A percentile compares a stretch with the other conserved stretches of the same genome.
These are phyloP conservation scores for Scheffersomyces illinoinensis DNA, from an alignment of 1,139 yeast genomes.

Conservation along the genomic window DNA sequence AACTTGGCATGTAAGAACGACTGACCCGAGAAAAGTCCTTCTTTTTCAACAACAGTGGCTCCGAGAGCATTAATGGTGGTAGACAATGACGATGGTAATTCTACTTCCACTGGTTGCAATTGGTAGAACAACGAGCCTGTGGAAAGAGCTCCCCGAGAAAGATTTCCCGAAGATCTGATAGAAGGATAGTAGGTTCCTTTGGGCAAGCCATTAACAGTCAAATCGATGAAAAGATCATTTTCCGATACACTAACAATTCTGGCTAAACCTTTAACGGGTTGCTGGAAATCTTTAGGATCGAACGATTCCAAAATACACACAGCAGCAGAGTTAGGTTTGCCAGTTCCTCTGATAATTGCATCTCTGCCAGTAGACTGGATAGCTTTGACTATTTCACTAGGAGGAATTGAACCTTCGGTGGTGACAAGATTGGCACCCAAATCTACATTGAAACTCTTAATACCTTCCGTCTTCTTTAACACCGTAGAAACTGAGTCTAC, in stretches of 20 bases:
- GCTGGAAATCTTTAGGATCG: conserved; percentile 42
- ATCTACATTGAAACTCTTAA: conserved; percentile 53
- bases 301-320: conserved; percentile 86
- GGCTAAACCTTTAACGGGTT: conserved; percentile 84
- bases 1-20: conserved; percentile 60
- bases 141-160: conserved; percentile 69
- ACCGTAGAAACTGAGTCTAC: conserved; percentile 59
- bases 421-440: conserved; percentile 57
- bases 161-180: conserved; percentile 70
- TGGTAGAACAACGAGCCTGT: conserved; percentile 57
- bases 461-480: conserved; percentile 46
- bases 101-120: conserved; percentile 47
- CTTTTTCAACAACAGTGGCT: conserved; percentile 25
- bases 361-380: conserved; percentile 78
- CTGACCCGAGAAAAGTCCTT: conserved; percentile 54
- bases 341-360: conserved; percentile 91
- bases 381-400: conserved; percentile 64
- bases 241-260: conserved; percentile 73
- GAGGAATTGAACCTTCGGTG: conserved; percentile 66
- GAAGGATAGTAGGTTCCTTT: conserved; percentile 70
- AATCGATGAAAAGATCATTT: conserved; percentile 60
- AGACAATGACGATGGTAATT: conserved; percentile 29
- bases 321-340: conserved; percentile 84
- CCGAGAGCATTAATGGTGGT: conserved; percentile 44
- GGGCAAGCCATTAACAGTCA: conserved; percentile 71